These are phyloP conservation scores for Platanthera zijinensis DNA, from an alignment of 106 monocot genomes.

Conservation along the genomic window DNA sequence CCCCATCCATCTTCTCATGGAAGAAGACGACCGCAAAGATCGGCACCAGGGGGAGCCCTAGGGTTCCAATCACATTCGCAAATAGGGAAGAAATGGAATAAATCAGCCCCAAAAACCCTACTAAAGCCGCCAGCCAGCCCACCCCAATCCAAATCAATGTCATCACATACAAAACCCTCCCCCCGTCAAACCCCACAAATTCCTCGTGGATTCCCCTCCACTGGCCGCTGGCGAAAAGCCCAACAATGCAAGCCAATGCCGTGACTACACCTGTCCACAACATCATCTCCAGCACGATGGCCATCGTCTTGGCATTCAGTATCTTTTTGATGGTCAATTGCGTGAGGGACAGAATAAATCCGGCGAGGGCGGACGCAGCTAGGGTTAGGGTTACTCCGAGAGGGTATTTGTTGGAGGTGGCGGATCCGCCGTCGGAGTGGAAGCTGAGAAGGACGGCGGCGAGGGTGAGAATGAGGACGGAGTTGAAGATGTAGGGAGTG, in stretches of 20 bases:
- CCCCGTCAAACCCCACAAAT: slow-evolving; percentile 15
- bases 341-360: slow-evolving; percentile 17
- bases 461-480: slow-evolving; percentile 24
- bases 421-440: neutral
- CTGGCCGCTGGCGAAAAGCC: slow-evolving; percentile 26
- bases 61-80: slow-evolving; percentile 25
- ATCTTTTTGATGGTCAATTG: slow-evolving; percentile 27
- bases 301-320: slow-evolving; percentile 16
- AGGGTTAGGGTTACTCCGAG: slow-evolving; percentile 24
- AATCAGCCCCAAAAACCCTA: slow-evolving; percentile 21
- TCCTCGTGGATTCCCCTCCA: slow-evolving; percentile 16
- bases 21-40: slow-evolving; percentile 25
- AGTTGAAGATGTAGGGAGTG: slow-evolving; percentile 25
- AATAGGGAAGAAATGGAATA: slow-evolving; percentile 28
- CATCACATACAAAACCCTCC: slow-evolving; percentile 26
- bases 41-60: slow-evolving; percentile 20
- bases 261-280: slow-evolving; percentile 9
- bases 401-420: slow-evolving; percentile 12
- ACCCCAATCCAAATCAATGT: slow-evolving; percentile 22
- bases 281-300: slow-evolving; percentile 19
- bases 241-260: slow-evolving; percentile 4
- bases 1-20: slow-evolving; percentile 29
- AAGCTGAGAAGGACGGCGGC: slow-evolving; percentile 24
- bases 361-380: slow-evolving; percentile 17
- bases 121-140: slow-evolving; percentile 22